Conservation (phyloP, 73 alveolate species). For the Tetrahymena malaccensis region DNA sequence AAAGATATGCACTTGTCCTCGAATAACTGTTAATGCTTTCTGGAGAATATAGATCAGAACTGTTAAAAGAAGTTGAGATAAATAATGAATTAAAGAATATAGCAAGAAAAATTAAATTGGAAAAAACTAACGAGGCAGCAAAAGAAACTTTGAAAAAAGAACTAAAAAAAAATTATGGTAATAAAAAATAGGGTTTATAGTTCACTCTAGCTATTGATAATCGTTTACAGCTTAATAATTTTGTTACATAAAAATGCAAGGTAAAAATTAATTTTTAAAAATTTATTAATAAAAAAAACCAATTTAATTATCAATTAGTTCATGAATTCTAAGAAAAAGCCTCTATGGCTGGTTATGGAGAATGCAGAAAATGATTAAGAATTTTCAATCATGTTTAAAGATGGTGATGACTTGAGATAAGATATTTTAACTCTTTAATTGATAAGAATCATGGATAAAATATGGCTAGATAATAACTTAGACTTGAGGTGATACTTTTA, state of each 20-base stretch:
- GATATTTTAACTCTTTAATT: constrained; percentile 89
- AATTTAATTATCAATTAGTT: constrained; percentile 1
- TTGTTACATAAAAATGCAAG: constrained; percentile 35
- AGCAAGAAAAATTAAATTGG: constrained; percentile 7
- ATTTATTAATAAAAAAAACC: neutral
- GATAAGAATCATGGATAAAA: constrained; percentile 86
- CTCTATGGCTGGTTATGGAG: constrained; percentile 26
- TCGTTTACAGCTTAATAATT: constrained; percentile 29
- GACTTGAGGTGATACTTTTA: too few species aligned
- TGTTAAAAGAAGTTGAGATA: constrained; percentile 15
- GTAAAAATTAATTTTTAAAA: constrained; percentile 11
- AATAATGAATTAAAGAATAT: constrained; percentile 30
- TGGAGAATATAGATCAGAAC: constrained; percentile 66
- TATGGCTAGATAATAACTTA: constrained; percentile 86
- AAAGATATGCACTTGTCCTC: constrained; percentile 56
- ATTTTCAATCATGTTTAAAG: constrained; percentile 60
- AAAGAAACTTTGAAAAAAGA: neutral
- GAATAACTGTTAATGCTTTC: constrained; percentile 67
- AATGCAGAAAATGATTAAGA: constrained; percentile 13
- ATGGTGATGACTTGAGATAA: constrained; percentile 97
- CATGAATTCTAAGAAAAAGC: constrained; percentile 36
- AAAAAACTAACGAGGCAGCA: neutral
- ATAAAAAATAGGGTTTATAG: neutral
- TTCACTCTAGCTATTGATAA: neutral
- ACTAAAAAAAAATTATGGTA: neutral